These are phyloP conservation scores for Phytophthora rubi DNA, from an alignment of 352 stramenopile species.

Conservation along the genomic window DNA sequence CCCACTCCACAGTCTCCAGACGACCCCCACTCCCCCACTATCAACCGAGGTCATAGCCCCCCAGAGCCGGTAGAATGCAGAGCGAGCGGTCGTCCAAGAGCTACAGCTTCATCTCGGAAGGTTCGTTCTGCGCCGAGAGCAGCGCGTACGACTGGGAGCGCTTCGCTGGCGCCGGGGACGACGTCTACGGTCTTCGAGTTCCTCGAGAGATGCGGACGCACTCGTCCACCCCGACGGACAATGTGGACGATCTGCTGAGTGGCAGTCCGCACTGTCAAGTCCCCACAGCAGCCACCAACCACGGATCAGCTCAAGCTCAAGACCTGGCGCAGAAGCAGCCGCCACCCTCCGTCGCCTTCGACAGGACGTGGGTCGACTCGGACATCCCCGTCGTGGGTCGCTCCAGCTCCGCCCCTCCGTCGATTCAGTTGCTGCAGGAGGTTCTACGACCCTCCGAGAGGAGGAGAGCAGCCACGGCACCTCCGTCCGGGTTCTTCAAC, in stretches of 20 bases:
- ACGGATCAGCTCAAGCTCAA: not conserved
- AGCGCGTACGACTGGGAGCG: constrained; percentile 56
- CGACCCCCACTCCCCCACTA: constrained; percentile 11
- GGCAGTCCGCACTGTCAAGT: constrained; percentile 19
- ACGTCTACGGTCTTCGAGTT: constrained; percentile 30
- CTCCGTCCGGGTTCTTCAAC: constrained; percentile 66
- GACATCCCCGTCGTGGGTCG: constrained; percentile 64
- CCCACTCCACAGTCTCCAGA: not conserved
- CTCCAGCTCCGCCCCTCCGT: constrained; percentile 65
- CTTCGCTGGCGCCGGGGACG: constrained; percentile 24
- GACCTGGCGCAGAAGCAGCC: constrained; percentile 54
- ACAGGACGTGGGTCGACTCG: constrained; percentile 49
- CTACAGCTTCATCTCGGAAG: constrained; percentile 86
- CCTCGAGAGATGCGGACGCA: constrained; percentile 30
- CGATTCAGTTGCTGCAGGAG: constrained; percentile 73
- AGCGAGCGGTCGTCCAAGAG: constrained; percentile 54
- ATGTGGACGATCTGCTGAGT: constrained; percentile 32
- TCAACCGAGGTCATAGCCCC: not conserved
- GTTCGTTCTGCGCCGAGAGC: constrained; percentile 58
- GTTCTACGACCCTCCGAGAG: constrained; percentile 41
- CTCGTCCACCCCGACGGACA: constrained; percentile 36
- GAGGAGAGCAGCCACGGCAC: constrained; percentile 56
- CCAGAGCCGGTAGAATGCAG: constrained; percentile 16
- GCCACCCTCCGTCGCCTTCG: constrained; percentile 53
- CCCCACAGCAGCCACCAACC: constrained; percentile 19